phyloP scores from a whole-genome alignment of 2,329 filamentous ascomycete genomes.

The Truncatella angustata region DNA sequence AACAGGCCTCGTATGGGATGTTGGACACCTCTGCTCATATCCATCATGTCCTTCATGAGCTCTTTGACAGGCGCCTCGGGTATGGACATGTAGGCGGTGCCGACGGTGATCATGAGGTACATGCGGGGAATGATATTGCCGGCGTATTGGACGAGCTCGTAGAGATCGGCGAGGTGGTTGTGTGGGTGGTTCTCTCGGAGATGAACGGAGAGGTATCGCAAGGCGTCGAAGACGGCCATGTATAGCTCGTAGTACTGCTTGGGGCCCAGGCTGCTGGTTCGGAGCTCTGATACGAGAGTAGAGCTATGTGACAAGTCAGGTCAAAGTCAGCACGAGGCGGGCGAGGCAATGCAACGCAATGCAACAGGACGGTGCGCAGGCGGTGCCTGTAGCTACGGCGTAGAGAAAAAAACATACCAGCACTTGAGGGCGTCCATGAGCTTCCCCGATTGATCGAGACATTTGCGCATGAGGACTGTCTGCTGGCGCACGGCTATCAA shows the following conservation, averaged over 20 bases:
- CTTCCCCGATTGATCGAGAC: slow-evolving; percentile 94
- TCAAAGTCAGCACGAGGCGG: too few relatives aligned
- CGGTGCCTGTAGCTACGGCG: slow-evolving; percentile 4
- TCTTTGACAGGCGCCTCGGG: slow-evolving; percentile 98
- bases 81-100: slow-evolving; percentile 98
- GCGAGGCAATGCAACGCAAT: too few relatives aligned
- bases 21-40: slow-evolving; percentile 97
- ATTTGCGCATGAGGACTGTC: slow-evolving; percentile 95
- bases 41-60: slow-evolving; percentile 99
- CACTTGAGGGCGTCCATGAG: slow-evolving; percentile 99
- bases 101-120: slow-evolving; percentile 99
- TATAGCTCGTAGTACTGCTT: slow-evolving; percentile 99
- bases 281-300: slow-evolving; percentile 95
- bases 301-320: slow-evolving; percentile 68
- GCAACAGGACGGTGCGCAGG: too few relatives aligned
- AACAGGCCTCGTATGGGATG: slow-evolving; percentile 95
- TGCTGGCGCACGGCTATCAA: slow-evolving; percentile 95
- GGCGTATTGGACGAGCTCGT: slow-evolving; percentile 96
- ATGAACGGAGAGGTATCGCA: slow-evolving; percentile 94
- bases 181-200: slow-evolving; percentile 96
- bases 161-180: slow-evolving; percentile 96
- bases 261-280: slow-evolving; percentile 93
- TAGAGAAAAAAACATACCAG: slow-evolving; percentile 66
- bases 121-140: slow-evolving; percentile 95
- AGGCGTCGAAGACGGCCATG: slow-evolving; percentile 97